These are phyloP conservation scores for Tulasnella sp. DNA, from an alignment of 768 basidiomycete genomes.

Conservation along the genomic window DNA sequence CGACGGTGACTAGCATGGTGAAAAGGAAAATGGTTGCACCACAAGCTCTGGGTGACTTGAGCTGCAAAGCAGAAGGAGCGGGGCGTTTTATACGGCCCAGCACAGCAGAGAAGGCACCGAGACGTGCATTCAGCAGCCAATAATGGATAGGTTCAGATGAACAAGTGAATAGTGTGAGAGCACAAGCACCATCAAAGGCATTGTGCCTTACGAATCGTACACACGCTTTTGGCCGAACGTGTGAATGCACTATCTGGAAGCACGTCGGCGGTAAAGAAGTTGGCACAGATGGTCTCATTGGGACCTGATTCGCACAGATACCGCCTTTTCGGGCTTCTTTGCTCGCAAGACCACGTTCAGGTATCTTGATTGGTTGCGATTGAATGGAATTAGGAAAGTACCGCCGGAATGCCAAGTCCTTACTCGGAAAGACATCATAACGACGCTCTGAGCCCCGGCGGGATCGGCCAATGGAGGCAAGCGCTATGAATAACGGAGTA, in stretches of 20 bases:
- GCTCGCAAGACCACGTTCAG: background rate
- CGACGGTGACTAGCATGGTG: background rate
- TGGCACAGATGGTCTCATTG: background rate
- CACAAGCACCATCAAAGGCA: background rate
- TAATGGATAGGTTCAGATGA: background rate
- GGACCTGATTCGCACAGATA: background rate
- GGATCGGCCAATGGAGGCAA: background rate
- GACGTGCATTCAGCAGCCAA: background rate
- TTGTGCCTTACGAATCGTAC: background rate
- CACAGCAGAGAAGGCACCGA: background rate
- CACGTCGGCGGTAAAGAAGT: background rate
- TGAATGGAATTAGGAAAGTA: background rate
- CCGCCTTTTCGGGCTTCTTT: background rate
- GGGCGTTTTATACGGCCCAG: background rate
- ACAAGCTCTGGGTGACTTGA: background rate
- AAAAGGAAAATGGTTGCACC: background rate
- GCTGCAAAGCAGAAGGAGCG: background rate
- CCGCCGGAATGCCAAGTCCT: background rate
- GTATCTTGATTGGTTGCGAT: background rate
- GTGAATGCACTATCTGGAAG: background rate
- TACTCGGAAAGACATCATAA: background rate
- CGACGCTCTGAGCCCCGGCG: background rate
- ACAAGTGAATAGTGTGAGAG: background rate
- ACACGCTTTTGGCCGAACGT: background rate
- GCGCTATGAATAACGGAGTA: background rate